Evolutionary conservation across 768 basidiomycete species (phyloP).

Genomic region (Trametes elegans): DNA sequence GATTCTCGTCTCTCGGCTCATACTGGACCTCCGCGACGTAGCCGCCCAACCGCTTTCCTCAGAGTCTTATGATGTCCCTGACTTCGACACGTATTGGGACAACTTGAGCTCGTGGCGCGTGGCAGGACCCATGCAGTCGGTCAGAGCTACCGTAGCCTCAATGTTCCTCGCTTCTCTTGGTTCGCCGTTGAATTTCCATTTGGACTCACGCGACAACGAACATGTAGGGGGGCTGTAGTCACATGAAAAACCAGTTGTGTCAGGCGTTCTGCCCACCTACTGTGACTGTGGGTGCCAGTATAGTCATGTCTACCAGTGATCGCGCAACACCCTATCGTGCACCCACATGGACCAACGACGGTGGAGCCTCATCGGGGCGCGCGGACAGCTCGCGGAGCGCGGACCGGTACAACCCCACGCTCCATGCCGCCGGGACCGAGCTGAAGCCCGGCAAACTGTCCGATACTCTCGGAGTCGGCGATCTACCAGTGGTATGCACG

Average conservation of each 20-base stretch:
- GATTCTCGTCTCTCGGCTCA: conserved; percentile 10
- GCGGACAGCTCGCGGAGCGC: neutral
- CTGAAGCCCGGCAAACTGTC: too few species aligned
- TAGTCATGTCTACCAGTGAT: too few species aligned
- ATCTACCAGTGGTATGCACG: too few species aligned
- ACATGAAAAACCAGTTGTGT: too few species aligned
- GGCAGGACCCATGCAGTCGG: neutral
- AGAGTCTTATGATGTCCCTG: neutral
- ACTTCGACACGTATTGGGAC: neutral
- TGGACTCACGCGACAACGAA: too few species aligned
- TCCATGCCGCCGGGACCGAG: too few species aligned
- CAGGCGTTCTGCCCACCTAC: too few species aligned
- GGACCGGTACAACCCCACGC: neutral
- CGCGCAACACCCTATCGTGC: neutral
- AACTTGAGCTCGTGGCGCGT: neutral
- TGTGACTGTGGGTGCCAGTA: too few species aligned
- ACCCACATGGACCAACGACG: neutral
- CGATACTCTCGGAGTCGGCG: too few species aligned
- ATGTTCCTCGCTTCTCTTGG: neutral
- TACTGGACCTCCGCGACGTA: conserved; percentile 11
- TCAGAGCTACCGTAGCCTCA: neutral
- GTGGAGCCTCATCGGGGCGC: too few species aligned
- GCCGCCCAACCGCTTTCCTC: neutral
- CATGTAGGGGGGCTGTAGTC: too few species aligned
- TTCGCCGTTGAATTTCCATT: neutral